These are phyloP conservation scores for Magnolia changhungtana DNA, from an alignment of 164 flowering plant species.

Conservation along the genomic window DNA sequence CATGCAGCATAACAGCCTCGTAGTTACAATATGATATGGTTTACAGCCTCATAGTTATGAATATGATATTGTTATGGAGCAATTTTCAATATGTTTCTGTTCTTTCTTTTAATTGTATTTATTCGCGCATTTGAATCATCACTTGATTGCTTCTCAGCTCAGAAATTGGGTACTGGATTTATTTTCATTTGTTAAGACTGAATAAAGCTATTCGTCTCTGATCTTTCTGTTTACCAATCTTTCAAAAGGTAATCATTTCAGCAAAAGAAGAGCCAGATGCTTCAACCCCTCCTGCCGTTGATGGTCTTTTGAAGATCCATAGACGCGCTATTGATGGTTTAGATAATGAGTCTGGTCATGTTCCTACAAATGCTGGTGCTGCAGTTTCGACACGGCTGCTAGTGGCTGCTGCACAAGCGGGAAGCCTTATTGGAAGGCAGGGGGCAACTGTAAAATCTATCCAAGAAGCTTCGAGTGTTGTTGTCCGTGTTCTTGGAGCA, in stretches of 20 bases:
- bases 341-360: slow-evolving; percentile 60
- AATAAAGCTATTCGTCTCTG: background rate
- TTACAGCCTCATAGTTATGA: no score
- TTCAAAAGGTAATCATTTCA: slow-evolving; percentile 84
- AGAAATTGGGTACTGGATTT: background rate
- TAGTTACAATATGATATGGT: no score
- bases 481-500: slow-evolving; percentile 84
- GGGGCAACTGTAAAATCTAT: slow-evolving; percentile 89
- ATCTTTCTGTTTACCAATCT: slow-evolving; percentile 1
- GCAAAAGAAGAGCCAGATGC: slow-evolving; percentile 92
- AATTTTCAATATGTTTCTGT: no score
- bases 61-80: no score
- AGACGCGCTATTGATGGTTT: slow-evolving; percentile 75
- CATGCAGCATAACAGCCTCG: no score
- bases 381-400: slow-evolving; percentile 69
- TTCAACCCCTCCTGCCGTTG: slow-evolving; percentile 81
- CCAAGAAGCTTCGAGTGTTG: slow-evolving; percentile 76
- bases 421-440: slow-evolving; percentile 90
- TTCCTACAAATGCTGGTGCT: slow-evolving; percentile 43
- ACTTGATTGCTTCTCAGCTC: background rate
- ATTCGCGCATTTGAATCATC: background rate
- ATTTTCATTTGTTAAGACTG: background rate
- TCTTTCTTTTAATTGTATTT: no score
- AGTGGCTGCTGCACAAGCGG: slow-evolving; percentile 87
- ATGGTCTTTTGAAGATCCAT: slow-evolving; percentile 86